Percentiles rank a stretch among this genome's conserved stretches.
phyloP scores from a whole-genome alignment of 306 rosid species.

The Cicer bijugum region DNA sequence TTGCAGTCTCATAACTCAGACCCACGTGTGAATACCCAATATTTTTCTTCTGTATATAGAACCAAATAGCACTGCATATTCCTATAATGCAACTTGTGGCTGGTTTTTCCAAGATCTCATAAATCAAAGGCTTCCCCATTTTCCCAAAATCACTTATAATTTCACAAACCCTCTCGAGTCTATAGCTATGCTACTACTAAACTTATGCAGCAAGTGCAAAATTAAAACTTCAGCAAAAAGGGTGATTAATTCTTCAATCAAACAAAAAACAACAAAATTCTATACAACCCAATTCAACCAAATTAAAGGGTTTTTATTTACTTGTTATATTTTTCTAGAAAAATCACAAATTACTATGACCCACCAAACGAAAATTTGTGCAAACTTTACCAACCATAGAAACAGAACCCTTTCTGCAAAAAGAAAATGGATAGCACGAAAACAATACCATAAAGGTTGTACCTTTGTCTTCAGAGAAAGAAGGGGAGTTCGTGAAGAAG shows the following conservation, averaged over 20 bases:
- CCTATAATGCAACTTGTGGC: conserved; percentile 86
- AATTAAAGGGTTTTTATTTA: conserved; percentile 38
- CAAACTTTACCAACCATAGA: not conserved
- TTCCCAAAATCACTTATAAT: conserved; percentile 38
- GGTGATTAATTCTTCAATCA: conserved; percentile 31
- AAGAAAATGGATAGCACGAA: conserved; percentile 2
- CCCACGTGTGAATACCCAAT: conserved; percentile 97
- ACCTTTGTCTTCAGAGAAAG: conserved; percentile 26
- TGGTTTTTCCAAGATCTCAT: conserved; percentile 91
- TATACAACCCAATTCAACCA: conserved; percentile 34
- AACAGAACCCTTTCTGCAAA: conserved; percentile 16
- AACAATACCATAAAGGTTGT: conserved; percentile 37
- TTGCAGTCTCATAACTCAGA: conserved; percentile 83
- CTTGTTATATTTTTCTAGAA: not conserved
- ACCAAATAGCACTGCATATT: conserved; percentile 86
- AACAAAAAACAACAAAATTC: conserved; percentile 31
- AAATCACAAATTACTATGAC: conserved; percentile 39
- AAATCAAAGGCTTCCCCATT: conserved; percentile 94
- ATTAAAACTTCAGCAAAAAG: conserved; percentile 28
- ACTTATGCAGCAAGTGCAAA: conserved; percentile 31
- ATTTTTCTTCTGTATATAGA: conserved; percentile 84
- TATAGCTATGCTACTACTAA: conserved; percentile 12
- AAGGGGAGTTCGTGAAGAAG: conserved; percentile 33
- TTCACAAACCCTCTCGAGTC: not conserved
- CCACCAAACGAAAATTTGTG: conserved; percentile 30